Evolutionary conservation across 768 basidiomycete species (phyloP).

Genomic region (Boletus tomentosulus): DNA sequence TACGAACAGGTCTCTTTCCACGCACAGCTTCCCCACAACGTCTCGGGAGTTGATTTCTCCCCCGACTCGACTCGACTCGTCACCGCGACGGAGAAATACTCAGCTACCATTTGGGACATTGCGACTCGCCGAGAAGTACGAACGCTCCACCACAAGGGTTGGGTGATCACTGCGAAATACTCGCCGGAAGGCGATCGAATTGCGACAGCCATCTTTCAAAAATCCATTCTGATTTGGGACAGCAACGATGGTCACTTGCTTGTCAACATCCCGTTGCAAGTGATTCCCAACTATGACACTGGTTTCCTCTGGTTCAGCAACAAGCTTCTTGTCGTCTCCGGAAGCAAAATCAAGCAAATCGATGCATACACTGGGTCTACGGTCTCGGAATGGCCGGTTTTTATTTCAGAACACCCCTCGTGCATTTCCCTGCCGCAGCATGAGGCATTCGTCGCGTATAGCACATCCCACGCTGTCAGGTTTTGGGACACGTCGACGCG

Average conservation of each 20-base stretch:
- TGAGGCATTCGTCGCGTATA: neutral
- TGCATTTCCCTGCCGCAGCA: conserved; percentile 4
- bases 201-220: neutral
- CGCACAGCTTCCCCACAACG: too few relatives aligned
- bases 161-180: neutral
- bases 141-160: neutral
- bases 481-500: neutral
- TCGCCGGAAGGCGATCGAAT: neutral
- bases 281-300: neutral
- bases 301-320: neutral
- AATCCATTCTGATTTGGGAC: neutral
- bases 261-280: neutral
- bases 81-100: neutral
- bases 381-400: neutral
- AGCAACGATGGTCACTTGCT: neutral
- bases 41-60: conserved; percentile 3
- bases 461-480: neutral
- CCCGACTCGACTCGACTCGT: neutral
- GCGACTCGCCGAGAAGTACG: neutral
- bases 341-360: neutral
- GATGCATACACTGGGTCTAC: neutral
- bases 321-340: neutral
- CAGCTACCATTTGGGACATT: neutral
- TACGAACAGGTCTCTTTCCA: neutral
- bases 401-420: neutral